These are phyloP conservation scores for Quercus mongolica DNA, from an alignment of 306 rosid genomes.

Conservation along the genomic window DNA sequence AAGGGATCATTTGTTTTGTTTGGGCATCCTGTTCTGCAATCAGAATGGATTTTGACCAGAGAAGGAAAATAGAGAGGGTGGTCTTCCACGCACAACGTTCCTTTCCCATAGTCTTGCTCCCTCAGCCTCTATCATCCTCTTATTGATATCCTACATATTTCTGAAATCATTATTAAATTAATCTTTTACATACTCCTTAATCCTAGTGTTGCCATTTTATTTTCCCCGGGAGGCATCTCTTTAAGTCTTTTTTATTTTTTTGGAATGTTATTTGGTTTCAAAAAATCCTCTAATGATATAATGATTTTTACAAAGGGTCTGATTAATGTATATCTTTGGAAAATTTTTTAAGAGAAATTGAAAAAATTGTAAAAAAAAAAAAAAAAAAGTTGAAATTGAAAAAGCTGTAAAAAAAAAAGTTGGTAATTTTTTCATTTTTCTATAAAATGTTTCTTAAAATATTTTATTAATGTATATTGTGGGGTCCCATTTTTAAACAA, in stretches of 20 bases:
- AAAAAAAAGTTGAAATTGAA: no score
- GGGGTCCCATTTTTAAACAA: no score
- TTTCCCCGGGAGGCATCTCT: neutral
- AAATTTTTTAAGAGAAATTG: no score
- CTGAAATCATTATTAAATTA: neutral
- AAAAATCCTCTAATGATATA: neutral
- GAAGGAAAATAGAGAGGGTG: neutral
- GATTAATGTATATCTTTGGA: no score
- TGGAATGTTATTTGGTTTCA: neutral
- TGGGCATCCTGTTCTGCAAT: neutral
- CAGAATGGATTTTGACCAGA: conserved; percentile 10
- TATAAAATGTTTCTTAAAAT: no score
- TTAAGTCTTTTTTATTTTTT: neutral
- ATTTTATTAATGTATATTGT: no score
- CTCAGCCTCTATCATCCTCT: neutral
- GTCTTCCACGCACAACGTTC: conserved; percentile 17
- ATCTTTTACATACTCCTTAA: neutral
- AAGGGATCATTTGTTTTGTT: neutral
- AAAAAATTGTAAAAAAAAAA: no score
- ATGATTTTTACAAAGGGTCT: no score
- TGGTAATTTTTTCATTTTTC: no score
- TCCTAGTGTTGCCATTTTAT: neutral
- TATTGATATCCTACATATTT: neutral
- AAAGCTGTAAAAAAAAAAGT: no score
- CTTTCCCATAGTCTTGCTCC: conserved; percentile 5